These are phyloP conservation scores for Zychaea mexicana DNA, from an alignment of 371 early-diverging fungal species.

Conservation along the genomic window DNA sequence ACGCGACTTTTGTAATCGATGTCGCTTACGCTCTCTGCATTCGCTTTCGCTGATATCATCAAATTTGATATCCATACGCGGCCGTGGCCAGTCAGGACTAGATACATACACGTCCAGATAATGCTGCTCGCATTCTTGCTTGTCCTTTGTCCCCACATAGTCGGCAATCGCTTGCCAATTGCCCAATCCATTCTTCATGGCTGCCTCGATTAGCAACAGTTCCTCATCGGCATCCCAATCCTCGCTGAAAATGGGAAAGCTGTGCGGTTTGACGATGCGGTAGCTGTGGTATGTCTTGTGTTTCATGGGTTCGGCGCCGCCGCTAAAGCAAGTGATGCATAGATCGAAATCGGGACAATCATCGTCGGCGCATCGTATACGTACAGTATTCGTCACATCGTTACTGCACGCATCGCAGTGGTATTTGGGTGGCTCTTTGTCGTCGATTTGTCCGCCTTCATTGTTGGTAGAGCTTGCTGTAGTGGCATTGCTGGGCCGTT, in stretches of 20 bases:
- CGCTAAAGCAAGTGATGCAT: constrained; percentile 93
- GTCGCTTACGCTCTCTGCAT: constrained; percentile 42
- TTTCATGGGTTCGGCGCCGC: constrained; percentile 80
- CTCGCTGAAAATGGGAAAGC: constrained; percentile 83
- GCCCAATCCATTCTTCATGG: constrained; percentile 93
- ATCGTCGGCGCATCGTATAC: constrained; percentile 83
- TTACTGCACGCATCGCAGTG: constrained; percentile 93
- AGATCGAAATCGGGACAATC: constrained; percentile 94
- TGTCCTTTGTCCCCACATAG: constrained; percentile 90
- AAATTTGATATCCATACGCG: constrained; percentile 59
- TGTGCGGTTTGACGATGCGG: constrained; percentile 84
- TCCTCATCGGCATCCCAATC: constrained; percentile 99
- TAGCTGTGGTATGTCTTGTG: constrained; percentile 91
- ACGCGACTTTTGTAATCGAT: constrained; percentile 44
- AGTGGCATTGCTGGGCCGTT: constrained; percentile 36
- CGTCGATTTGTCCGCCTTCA: constrained; percentile 30
- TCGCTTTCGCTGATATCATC: constrained; percentile 40
- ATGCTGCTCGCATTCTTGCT: constrained; percentile 89
- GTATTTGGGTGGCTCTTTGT: constrained; percentile 64
- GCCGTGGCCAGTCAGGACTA: constrained; percentile 78
- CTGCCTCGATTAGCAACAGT: constrained; percentile 89
- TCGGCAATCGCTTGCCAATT: constrained; percentile 97
- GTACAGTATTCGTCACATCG: constrained; percentile 87
- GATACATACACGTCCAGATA: constrained; percentile 87
- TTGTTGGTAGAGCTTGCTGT: constrained; percentile 23